Base-by-base conservation (phyloP, 1,284 basidiomycete species). In the Malassezia yamatoensis region DNA sequence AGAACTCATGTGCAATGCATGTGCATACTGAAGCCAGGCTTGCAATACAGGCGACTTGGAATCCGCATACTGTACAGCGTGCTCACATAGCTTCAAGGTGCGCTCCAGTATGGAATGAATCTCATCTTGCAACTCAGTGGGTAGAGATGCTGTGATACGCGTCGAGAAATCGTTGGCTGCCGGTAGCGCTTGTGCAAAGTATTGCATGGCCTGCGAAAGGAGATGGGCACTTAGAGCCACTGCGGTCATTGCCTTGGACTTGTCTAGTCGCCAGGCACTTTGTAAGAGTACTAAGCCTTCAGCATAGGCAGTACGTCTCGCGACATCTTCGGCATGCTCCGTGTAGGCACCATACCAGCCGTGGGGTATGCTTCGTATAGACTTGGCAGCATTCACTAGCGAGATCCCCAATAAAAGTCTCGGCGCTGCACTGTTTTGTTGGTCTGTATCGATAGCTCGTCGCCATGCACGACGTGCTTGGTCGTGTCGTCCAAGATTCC, bases 61-160 rank as follows among this genome's bases (percentile, higher is more conserved):
- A 50, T 74, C 72, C 15, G 72, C 67, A 20, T 69, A 72, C 59
- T 74, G 72, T 46, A 73, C 60, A 8, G 72, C 70, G 34, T 73
- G 70, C 42, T 74, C 72, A 36, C 62, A 64, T 5, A 74, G 62
- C 60, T 72, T 74, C 51, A 72, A 61, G 6, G 72, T 69, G 36
- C 62, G 62, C 13, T 51, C 56, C 32, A 67, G 68, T 54, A 65
- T 49, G 11, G 59, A 50, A 50, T 58, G 61, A 33, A 58, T 60
- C 36, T 61, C 53, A 20, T 58, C 59, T 43, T 62, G 59, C 29
- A 37, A 48, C 18, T 60, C 51, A 10, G 37, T n/a, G 12, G 48
- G 49, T 8, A 48, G n/a, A n/a, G 55, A 59, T 4, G 46, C 43
- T 35, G 53, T 42, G 13, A 43, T 20, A 32, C 36, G 32, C 33